Conservation (phyloP, 441 rosid species). For the Populus hybrid region DNA sequence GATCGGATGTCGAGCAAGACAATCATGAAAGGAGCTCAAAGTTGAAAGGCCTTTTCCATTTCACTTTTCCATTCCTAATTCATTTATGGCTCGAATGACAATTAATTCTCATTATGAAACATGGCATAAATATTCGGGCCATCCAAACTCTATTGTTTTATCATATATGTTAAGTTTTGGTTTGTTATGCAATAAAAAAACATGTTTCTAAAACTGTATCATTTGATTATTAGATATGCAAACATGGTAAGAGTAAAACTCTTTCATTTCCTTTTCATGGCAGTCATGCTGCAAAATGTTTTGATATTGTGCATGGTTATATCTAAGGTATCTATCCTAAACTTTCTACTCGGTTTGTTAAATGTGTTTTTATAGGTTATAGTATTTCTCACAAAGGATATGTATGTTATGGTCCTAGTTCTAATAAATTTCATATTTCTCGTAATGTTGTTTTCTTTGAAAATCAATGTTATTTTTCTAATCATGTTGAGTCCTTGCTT, state of each 20-base stretch:
- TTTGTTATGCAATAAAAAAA: neutral
- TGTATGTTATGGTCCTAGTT: slow-evolving; percentile 6
- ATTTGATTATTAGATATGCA: neutral
- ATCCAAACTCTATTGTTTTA: neutral
- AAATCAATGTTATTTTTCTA: neutral
- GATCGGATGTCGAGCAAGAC: neutral
- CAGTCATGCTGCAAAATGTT: neutral
- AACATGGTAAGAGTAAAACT: neutral
- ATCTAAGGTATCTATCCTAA: neutral
- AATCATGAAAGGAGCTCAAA: neutral
- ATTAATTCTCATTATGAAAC: neutral
- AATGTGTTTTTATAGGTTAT: neutral
- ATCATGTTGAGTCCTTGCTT: neutral
- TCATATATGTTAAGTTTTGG: neutral
- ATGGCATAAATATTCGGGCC: neutral
- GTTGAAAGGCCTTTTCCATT: neutral
- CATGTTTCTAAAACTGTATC: neutral
- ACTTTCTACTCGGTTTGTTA: neutral
- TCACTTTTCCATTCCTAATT: neutral
- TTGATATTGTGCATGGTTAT: neutral
- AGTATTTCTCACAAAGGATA: neutral
- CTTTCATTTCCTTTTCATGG: neutral
- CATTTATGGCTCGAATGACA: too few relatives aligned
- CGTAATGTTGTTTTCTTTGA: neutral
- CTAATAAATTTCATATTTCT: neutral